phyloP scores from a whole-genome alignment of 257 asterid species.

The Solanum virginianum region DNA sequence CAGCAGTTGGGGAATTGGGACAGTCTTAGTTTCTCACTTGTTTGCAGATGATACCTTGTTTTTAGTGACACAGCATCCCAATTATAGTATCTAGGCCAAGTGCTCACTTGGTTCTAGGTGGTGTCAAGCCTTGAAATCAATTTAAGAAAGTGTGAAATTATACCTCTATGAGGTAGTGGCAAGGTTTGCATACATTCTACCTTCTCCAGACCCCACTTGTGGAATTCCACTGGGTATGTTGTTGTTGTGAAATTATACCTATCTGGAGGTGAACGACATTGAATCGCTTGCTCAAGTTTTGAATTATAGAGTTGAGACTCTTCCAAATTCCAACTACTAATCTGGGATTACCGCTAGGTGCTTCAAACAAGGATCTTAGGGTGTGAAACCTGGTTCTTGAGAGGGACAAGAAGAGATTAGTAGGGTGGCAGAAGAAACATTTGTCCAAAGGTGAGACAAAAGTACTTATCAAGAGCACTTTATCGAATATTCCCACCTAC shows the following conservation, averaged over 20 bases:
- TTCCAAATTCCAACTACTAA: background rate
- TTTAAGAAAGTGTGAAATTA: background rate
- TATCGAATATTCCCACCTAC: background rate
- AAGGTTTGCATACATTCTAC: too few relatives aligned
- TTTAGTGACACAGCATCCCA: background rate
- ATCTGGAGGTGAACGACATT: background rate
- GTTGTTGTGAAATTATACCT: background rate
- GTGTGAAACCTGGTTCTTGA: background rate
- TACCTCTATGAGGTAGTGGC: too few relatives aligned
- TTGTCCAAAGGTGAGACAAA: too few relatives aligned
- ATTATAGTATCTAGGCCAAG: background rate
- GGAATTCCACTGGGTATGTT: too few relatives aligned
- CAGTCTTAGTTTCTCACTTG: background rate
- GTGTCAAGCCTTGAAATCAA: background rate
- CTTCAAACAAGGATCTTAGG: background rate
- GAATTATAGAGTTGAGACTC: background rate
- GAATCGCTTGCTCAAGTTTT: background rate
- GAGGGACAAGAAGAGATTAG: background rate
- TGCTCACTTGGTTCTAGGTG: background rate
- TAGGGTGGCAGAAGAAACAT: background rate
- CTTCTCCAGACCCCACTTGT: too few relatives aligned
- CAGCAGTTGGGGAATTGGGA: background rate
- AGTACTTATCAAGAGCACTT: background rate
- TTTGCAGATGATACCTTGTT: background rate
- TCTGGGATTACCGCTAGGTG: background rate